Evolutionary conservation across 2,329 filamentous ascomycete species (phyloP).

Genomic region (Pseudogymnoascus verrucosus): DNA sequence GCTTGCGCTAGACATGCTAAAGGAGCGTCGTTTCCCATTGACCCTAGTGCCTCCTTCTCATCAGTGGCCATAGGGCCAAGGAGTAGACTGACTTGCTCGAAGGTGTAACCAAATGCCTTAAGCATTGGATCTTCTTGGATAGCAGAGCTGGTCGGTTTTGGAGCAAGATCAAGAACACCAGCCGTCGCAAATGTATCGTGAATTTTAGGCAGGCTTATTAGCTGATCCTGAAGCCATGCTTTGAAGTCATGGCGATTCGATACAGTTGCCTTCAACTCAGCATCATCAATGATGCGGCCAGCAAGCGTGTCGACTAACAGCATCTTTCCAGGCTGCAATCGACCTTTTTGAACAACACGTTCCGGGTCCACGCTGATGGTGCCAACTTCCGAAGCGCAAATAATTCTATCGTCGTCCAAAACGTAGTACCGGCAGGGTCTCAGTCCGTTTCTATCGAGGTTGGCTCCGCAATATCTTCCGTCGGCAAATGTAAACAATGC

Average conservation of each 20-base stretch:
- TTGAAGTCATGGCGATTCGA: conserved; percentile 82
- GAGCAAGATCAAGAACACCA: conserved; percentile 54
- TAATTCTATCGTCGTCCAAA: conserved; percentile 92
- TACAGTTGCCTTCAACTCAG: conserved; percentile 83
- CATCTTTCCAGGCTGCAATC: conserved; percentile 92
- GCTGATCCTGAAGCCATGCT: conserved; percentile 76
- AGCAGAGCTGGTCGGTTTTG: conserved; percentile 57
- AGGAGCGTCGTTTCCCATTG: conserved; percentile 95
- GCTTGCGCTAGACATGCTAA: conserved; percentile 85
- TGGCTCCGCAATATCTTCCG: conserved; percentile 92
- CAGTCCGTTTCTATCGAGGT: conserved; percentile 90
- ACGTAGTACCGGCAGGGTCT: conserved; percentile 96
- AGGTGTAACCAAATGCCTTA: conserved; percentile 84
- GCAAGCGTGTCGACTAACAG: conserved; percentile 85
- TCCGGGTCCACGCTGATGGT: conserved; percentile 89
- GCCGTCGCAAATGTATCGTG: conserved; percentile 52
- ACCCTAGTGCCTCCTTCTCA: conserved; percentile 92
- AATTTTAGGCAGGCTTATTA: conserved; percentile 73
- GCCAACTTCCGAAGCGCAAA: conserved; percentile 93
- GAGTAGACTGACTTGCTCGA: conserved; percentile 88
- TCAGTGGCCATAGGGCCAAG: conserved; percentile 94
- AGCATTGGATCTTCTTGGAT: conserved; percentile 81
- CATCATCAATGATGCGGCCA: conserved; percentile 89
- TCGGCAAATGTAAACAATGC: conserved; percentile 96
- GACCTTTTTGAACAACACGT: conserved; percentile 82